Evolutionary conservation across 306 rosid species (phyloP), one percentile per base, ranked within the genome.

Genomic region (Glycine soja): DNA sequence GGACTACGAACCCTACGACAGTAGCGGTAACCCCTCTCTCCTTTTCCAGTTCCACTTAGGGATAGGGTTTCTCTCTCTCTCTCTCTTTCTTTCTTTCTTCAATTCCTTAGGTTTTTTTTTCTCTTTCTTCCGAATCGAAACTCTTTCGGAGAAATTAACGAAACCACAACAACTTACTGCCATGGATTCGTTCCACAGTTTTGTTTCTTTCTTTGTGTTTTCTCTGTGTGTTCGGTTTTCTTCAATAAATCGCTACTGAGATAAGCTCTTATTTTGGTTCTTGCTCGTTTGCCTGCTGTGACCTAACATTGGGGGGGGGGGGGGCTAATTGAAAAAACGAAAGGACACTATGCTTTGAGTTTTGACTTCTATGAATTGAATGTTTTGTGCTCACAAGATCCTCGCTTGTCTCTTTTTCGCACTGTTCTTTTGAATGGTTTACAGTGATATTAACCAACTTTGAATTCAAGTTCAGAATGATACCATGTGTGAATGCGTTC

Each of bases 1-100:
- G 98, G 97, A 92, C 86, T 90, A 89, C 94, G 97, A 91, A 81
- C 98, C 97, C 67, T 91, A 86, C 79, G 98, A 95, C 82, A 95
- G 98, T 87, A 95, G 98, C 77, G 98, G 98, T 95, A 62, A 88
- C 81, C 70, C 73, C 5, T 16, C 56, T 67, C 34, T 14, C 53
- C 52, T 64, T 64, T 62, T 62, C 12, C 32, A 13, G 8, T 61
- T 13, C 46, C 46, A 42, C 46, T 42, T 88, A 72, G 71, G 84
- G 76, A 79, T 76, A 65, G 77, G 84, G 81, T 62, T 85, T 78
- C 45, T 64, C 70, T 69, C 81, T 53, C 54, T 80, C 6, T 64
- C 76, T 69, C 80, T 53, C 45, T 80, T 30, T 46, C 13, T 59
- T 75, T 53, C 45, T 80, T 30, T 46, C 13, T 59, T 75, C 32